A percentile compares a stretch with the other conserved stretches of the same genome.
phyloP scores from a whole-genome alignment of 108 stramenopile genomes.

The Conticribra guillardii region DNA sequence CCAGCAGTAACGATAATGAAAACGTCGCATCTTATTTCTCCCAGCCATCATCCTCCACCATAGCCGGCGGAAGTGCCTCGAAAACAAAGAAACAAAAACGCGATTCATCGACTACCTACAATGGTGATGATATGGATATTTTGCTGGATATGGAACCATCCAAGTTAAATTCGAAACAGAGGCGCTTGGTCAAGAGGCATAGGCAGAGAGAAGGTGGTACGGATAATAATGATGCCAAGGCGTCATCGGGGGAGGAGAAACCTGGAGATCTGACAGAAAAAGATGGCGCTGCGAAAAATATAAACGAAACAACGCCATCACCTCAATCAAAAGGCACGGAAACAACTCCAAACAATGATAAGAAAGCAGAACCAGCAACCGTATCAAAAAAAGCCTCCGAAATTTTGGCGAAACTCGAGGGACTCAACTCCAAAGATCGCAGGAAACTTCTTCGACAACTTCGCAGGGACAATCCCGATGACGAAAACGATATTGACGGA shows the following conservation, averaged over 20 bases:
- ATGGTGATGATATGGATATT: slow-evolving; percentile 63
- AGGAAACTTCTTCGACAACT: slow-evolving; percentile 50
- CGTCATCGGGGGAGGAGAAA: too few relatives aligned
- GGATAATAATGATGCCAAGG: too few relatives aligned
- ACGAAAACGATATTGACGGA: neutral
- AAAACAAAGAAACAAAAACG: slow-evolving; percentile 18
- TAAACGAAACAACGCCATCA: too few relatives aligned
- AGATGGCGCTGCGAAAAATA: slow-evolving; percentile 20
- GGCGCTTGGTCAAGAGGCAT: slow-evolving; percentile 78
- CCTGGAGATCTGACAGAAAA: too few relatives aligned
- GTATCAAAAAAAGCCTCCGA: slow-evolving; percentile 22
- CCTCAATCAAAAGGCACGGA: too few relatives aligned
- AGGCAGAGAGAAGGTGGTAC: slow-evolving; percentile 35
- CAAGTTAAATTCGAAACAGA: slow-evolving; percentile 80
- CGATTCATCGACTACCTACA: slow-evolving; percentile 18
- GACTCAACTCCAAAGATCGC: slow-evolving; percentile 78
- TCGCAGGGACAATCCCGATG: slow-evolving; percentile 5
- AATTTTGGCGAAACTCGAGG: slow-evolving; percentile 53
- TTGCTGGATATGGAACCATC: slow-evolving; percentile 64
- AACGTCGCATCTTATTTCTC: slow-evolving; percentile 38
- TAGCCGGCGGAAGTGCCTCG: neutral
- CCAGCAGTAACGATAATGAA: slow-evolving; percentile 4
- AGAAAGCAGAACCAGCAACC: neutral
- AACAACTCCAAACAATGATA: neutral
- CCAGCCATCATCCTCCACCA: neutral